Base-by-base conservation (phyloP, 176 grass and related monocot species). In the Tuctoria greenei region DNA sequence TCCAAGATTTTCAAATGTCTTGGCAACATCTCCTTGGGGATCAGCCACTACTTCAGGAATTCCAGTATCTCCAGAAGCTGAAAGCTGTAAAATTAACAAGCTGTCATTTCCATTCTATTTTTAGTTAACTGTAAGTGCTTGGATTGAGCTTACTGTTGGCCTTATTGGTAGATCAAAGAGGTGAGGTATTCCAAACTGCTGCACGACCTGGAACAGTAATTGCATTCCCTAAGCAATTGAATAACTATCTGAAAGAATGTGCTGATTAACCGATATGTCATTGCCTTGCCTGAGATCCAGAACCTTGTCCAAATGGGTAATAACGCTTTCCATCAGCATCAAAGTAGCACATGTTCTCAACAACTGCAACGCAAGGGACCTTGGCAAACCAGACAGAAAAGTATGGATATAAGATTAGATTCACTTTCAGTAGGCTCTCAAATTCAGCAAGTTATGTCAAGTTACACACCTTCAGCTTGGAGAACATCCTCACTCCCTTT, bases 311-410 rank as follows among this genome's bases (percentile, higher is more conserved):
- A 76, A 98, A 98, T 59, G 95, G 95, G 77, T 92, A 90, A 70
- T 88, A 86, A 69, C 86, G 88, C 56, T 98, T 98, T 61, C 73
- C 86, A 28, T 98, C 95, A 82, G 95, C 95, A 88, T 94, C 95
- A 57, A 98, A 94, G 82, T 98, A 98, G 82, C 95, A 98, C 95
- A 98, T 94, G 79, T 98, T 98, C 85, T 98, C 91, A 73, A 98
- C 95, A 77, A 98, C 95, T 43, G 91, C 95, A 79, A 98, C 71
- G 41, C 95, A 98, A 34, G 95, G 95, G 72, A 98, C 91, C 95
- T 98, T 81, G 47, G 76, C 23, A 59, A 59, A 86, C 20, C 45
- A 25, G 78, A 81, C 10, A 66, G 20, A 63, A 26, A 69, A 12
- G 74, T 66, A 38, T 72, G 14, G 82, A 76, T 61, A 47, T 5